These are phyloP conservation scores for Triticum monococcum DNA, from an alignment of 176 grass and related monocot species.

Conservation along the genomic window DNA sequence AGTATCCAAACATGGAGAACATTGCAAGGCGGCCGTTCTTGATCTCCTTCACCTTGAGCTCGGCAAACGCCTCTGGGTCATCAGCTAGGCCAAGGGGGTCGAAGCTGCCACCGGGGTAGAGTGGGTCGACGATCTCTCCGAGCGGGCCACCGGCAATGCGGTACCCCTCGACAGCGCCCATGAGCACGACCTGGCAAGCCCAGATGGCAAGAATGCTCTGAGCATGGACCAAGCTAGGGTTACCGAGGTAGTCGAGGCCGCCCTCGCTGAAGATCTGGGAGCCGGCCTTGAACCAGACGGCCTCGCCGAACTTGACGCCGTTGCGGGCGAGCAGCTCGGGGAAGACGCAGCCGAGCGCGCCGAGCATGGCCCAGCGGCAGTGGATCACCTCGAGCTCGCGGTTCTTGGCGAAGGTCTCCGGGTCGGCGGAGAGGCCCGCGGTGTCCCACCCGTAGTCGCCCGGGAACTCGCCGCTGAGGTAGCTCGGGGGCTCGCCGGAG, in stretches of 20 bases:
- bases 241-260: conserved; percentile 88
- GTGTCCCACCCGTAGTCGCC: conserved; percentile 98
- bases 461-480: conserved; percentile 86
- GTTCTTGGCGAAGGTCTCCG: conserved; percentile 95
- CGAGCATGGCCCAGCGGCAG: conserved; percentile 87
- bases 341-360: conserved; percentile 86
- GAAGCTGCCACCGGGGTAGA: conserved; percentile 88
- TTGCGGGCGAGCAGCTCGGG: conserved; percentile 86
- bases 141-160: conserved; percentile 78
- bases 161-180: conserved; percentile 94
- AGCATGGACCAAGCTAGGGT: conserved; percentile 80
- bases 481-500: conserved; percentile 76
- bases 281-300: conserved; percentile 91
- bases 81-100: conserved; percentile 83
- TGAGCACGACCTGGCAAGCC: conserved; percentile 78
- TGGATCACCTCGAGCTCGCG: conserved; percentile 88
- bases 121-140: conserved; percentile 76
- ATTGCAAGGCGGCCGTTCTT: conserved; percentile 89
- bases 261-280: conserved; percentile 92
- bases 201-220: conserved; percentile 95
- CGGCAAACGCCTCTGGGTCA: conserved; percentile 80
- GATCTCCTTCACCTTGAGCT: conserved; percentile 96
- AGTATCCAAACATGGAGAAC: conserved; percentile 96
- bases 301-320: conserved; percentile 86
- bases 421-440: conserved; percentile 65